Evolutionary conservation across 495 filamentous ascomycete genomes (phyloP), one percentile per base, ranked within the genome.

Genomic region (Hypoxylon intermedium): DNA sequence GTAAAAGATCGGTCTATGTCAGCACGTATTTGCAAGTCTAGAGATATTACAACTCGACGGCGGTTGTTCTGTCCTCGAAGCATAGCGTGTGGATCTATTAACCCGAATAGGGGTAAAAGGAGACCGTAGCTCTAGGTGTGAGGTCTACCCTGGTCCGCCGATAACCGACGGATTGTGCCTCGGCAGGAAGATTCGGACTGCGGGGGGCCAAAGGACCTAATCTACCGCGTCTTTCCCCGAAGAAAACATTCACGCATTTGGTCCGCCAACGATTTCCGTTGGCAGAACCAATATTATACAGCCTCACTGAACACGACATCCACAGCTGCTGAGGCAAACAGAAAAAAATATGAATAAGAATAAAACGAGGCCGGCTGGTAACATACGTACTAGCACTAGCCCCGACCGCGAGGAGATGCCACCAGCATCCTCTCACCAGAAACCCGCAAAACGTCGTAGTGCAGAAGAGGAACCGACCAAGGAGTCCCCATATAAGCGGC

Each of bases 401-500:
- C n/a, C 11, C 4, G 54, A 51, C n/a, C 12, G 13, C 36, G 36
- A 43, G 19, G 13, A 40, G 9, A 21, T 24, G 3, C 6, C 24
- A 24, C 38, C 38, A 9, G 19, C 28, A 21, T 7, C 37, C 1
- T 38, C 60, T 19, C 36, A 46, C 15, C 18, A 42, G 18, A 38
- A 33, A n/a, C 16, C 53, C 30, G 6, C 30, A 23, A 62, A 60
- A 40, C 64, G 53, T 9, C 43, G 28, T 19, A 34, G 36, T 11
- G 24, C 23, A 19, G 67, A 58, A 21, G 53, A 59, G 0, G 48
- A 42, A 0, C 20, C 52, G 30, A 30, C 13, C 21, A 34, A 26
- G 16, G 53, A 56, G 12, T 16, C 53, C 13, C 26, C 42, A 4
- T 64, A 52, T 13, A 67, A 70, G 42, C 52, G 60, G 7, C 67